These are phyloP conservation scores for Fusarium sp. DNA, from an alignment of 2,329 filamentous ascomycete genomes.

Conservation along the genomic window DNA sequence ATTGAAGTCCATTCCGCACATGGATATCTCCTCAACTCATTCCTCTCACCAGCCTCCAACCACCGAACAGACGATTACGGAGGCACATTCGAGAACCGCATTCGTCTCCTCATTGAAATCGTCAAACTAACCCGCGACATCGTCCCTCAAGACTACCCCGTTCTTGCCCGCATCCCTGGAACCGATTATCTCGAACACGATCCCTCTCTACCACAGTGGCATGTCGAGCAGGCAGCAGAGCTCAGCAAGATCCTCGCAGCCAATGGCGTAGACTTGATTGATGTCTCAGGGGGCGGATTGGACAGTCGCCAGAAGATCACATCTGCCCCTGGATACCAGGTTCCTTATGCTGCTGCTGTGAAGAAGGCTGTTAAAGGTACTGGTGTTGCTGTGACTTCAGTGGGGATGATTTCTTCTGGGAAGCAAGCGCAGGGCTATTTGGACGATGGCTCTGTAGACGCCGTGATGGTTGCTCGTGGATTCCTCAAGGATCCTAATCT, in stretches of 20 bases:
- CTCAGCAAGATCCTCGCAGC: slow-evolving; percentile 73
- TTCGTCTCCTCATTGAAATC: slow-evolving; percentile 62
- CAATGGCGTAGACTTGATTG: slow-evolving; percentile 78
- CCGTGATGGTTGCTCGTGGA: slow-evolving; percentile 61
- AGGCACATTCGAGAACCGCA: slow-evolving; percentile 59
- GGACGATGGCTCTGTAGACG: slow-evolving; percentile 60
- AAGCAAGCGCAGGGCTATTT: slow-evolving; percentile 62
- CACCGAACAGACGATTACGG: slow-evolving; percentile 66
- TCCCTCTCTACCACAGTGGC: slow-evolving; percentile 69
- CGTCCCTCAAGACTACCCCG: slow-evolving; percentile 58
- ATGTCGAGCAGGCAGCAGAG: slow-evolving; percentile 71
- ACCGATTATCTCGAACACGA: slow-evolving; percentile 79
- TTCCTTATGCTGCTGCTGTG: slow-evolving; percentile 72
- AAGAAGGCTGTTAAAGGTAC: slow-evolving; percentile 76
- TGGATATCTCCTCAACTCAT: slow-evolving; percentile 67
- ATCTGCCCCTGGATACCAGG: slow-evolving; percentile 76
- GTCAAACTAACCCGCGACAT: slow-evolving; percentile 49
- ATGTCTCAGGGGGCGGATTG: slow-evolving; percentile 76
- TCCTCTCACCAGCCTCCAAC: slow-evolving; percentile 64
- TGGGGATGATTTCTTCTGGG: slow-evolving; percentile 61
- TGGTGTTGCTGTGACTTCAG: slow-evolving; percentile 55
- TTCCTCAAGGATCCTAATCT: slow-evolving; percentile 70
- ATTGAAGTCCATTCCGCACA: slow-evolving; percentile 59
- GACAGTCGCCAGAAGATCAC: slow-evolving; percentile 70
- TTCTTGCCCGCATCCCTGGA: slow-evolving; percentile 76